Conservation (phyloP, 1,284 basidiomycete species). For the Pyrrhoderma noxium region DNA sequence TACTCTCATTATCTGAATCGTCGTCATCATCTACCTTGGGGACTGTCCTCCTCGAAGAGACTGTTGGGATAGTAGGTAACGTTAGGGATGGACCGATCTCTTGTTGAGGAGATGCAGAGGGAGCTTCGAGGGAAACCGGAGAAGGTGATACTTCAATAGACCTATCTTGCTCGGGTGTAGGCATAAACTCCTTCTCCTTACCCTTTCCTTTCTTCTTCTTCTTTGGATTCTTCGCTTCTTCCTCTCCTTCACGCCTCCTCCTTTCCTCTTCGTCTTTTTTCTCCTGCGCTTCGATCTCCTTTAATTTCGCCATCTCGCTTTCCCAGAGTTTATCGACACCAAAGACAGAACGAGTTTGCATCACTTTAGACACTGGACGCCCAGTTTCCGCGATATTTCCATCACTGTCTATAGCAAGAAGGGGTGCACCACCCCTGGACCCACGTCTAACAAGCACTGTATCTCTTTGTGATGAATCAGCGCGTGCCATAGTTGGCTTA, state of each 20-base stretch:
- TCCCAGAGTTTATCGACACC: conserved; percentile 79
- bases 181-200: conserved; percentile 20
- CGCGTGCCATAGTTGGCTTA: conserved; percentile 37
- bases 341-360: conserved; percentile 64
- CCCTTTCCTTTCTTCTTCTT: conserved; percentile 35
- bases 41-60: conserved; percentile 9
- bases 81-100: conserved; percentile 2
- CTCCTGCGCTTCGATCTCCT: conserved; percentile 62
- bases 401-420: conserved; percentile 55
- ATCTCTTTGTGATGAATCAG: conserved; percentile 32
- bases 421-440: conserved; percentile 46
- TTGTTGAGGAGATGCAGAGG: conserved; percentile 5
- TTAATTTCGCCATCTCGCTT: conserved; percentile 65
- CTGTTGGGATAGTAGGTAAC: conserved; percentile 15
- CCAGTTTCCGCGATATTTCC: conserved; percentile 23
- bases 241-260: conserved; percentile 39
- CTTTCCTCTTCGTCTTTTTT: conserved; percentile 41
- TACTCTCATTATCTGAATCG: conserved; percentile 43
- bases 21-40: conserved; percentile 22
- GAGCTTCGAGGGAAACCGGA: conserved; percentile 3
- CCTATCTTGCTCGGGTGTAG: not conserved
- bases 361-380: conserved; percentile 20
- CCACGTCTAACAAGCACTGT: conserved; percentile 37
- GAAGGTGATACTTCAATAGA: conserved; percentile 10
- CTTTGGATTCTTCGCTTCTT: conserved; percentile 31